Conservation (phyloP, 2,329 filamentous ascomycete species). For the Whalleya microplaca region DNA sequence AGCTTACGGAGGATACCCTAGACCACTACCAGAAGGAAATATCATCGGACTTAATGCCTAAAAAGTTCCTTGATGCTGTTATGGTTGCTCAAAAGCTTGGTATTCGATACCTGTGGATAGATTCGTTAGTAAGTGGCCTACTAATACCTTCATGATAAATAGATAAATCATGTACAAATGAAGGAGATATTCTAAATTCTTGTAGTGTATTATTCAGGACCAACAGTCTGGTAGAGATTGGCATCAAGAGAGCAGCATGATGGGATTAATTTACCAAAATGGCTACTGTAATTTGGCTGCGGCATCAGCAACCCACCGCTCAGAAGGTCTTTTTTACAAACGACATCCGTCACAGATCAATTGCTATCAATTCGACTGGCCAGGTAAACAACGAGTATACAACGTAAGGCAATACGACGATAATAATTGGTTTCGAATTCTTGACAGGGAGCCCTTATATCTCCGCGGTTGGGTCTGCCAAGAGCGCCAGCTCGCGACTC, state of each 20-base stretch:
- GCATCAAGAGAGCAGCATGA: not conserved
- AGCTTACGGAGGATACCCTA: not conserved
- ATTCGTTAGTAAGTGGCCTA: not conserved
- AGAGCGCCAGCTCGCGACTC: constrained; percentile 3
- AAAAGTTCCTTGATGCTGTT: not conserved
- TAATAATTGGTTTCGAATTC: not conserved
- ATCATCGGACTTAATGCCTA: not conserved
- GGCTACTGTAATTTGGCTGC: constrained; percentile 9
- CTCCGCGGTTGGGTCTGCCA: constrained; percentile 3
- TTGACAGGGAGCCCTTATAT: constrained; percentile 1
- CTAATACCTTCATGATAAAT: no score
- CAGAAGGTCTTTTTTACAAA: constrained; percentile 4
- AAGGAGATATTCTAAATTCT: not conserved
- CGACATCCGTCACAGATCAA: not conserved
- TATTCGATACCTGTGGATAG: not conserved
- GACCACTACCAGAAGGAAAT: not conserved
- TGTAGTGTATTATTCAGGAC: constrained; percentile 8
- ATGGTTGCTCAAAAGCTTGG: not conserved
- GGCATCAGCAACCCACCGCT: not conserved
- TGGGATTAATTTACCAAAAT: constrained; percentile 3
- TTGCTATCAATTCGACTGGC: not conserved
- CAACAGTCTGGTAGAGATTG: not conserved
- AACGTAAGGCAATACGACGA: not conserved
- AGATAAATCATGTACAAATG: not conserved
- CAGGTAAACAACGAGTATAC: not conserved